phyloP scores from a whole-genome alignment of 306 rosid species.

The Lablab purpureus region DNA sequence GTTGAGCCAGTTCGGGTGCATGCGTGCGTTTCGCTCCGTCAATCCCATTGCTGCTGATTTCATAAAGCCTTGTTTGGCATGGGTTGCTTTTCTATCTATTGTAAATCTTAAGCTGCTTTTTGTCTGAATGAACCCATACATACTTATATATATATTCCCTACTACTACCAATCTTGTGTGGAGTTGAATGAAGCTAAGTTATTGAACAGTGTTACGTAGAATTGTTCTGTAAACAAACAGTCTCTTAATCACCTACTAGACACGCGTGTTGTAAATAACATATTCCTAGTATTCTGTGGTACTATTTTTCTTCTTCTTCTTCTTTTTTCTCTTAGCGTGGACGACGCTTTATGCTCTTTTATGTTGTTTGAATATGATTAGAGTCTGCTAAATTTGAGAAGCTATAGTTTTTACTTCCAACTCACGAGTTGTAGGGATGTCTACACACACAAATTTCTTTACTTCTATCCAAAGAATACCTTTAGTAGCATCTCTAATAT shows the following conservation, averaged over 20 bases:
- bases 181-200: background rate
- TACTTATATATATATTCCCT: background rate
- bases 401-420: background rate
- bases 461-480: too few relatives aligned
- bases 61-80: conserved; percentile 67
- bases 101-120: conserved; percentile 65
- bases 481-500: too few relatives aligned
- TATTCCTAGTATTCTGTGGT: too few relatives aligned
- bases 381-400: background rate
- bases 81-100: conserved; percentile 60
- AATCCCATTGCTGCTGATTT: conserved; percentile 55
- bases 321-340: background rate
- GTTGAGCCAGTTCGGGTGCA: conserved; percentile 48
- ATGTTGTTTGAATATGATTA: background rate
- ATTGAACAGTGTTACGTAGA: too few relatives aligned
- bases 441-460: too few relatives aligned
- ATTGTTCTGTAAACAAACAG: too few relatives aligned
- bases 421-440: too few relatives aligned
- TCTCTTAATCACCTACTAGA: too few relatives aligned
- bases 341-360: background rate
- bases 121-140: conserved; percentile 37
- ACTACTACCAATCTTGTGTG: background rate
- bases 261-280: background rate
- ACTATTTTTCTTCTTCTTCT: too few relatives aligned
- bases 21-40: conserved; percentile 47